phyloP scores from a whole-genome alignment of 1,284 basidiomycete species.

The Ustilago hordei region DNA sequence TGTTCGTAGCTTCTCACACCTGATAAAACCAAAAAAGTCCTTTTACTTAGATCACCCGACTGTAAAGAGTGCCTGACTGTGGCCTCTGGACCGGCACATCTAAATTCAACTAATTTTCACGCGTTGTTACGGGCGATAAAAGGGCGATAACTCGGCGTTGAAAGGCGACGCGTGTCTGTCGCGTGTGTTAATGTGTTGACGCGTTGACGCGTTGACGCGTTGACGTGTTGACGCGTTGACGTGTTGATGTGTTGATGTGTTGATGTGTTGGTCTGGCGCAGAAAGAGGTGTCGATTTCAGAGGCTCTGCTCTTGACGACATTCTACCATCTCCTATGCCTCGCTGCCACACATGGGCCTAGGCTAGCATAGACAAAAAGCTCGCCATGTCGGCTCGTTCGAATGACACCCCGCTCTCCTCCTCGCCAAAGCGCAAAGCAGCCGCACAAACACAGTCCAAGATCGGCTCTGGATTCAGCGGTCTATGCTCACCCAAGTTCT shows the following conservation, averaged over 20 bases:
- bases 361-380: too few relatives aligned
- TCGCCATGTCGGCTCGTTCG: constrained; percentile 25
- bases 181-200: constrained; percentile 8
- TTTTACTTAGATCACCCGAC: too few relatives aligned
- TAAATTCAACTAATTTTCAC: too few relatives aligned
- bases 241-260: constrained; percentile 9
- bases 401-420: background rate
- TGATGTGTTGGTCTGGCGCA: constrained; percentile 36
- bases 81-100: too few relatives aligned
- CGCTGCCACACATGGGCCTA: background rate
- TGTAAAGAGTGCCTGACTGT: too few relatives aligned
- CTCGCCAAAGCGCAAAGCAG: constrained; percentile 31
- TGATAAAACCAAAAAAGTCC: too few relatives aligned
- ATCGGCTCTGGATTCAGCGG: constrained; percentile 11
- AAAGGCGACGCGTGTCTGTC: background rate
- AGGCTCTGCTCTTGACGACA: background rate
- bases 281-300: constrained; percentile 1
- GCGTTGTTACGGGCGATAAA: too few relatives aligned
- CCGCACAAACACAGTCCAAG: constrained; percentile 6
- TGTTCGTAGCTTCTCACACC: too few relatives aligned
- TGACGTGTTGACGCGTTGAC: constrained; percentile 21
- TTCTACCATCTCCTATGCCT: constrained; percentile 16
- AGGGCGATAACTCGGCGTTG: background rate
- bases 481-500: constrained; percentile 42
- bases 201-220: constrained; percentile 16